Percentiles rank a stretch among this genome's conserved stretches.
Evolutionary conservation across 2,329 filamentous ascomycete genomes (phyloP).

Genomic region (Setomelanomma holmii): DNA sequence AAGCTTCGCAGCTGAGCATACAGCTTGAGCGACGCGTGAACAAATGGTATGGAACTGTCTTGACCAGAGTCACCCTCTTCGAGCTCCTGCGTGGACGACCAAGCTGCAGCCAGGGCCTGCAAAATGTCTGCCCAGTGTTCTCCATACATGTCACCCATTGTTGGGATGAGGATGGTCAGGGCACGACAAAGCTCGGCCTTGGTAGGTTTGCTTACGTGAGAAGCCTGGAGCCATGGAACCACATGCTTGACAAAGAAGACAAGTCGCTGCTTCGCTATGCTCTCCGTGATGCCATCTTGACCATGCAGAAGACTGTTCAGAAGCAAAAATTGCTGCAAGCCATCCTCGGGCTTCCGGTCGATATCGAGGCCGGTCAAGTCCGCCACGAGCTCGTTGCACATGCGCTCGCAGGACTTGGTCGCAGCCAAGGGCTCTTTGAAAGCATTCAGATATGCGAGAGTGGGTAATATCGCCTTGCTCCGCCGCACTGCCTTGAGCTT

Average conservation of each 20-base stretch:
- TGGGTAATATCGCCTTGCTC: conserved; percentile 53
- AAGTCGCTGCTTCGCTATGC: conserved; percentile 68
- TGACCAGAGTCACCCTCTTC: conserved; percentile 32
- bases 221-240: conserved; percentile 70
- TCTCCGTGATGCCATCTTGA: conserved; percentile 56
- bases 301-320: conserved; percentile 62
- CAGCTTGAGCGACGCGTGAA: conserved; percentile 77
- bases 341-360: conserved; percentile 51
- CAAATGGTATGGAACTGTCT: conserved; percentile 58
- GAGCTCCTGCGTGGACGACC: conserved; percentile 38
- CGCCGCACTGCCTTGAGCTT: conserved; percentile 40
- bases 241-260: conserved; percentile 85
- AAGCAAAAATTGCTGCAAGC: conserved; percentile 58
- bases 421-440: conserved; percentile 58
- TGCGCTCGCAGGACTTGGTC: conserved; percentile 56
- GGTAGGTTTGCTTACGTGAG: conserved; percentile 57
- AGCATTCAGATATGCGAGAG: conserved; percentile 57
- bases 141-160: conserved; percentile 83
- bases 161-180: conserved; percentile 68
- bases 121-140: conserved; percentile 75
- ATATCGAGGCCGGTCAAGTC: conserved; percentile 64
- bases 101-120: conserved; percentile 44
- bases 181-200: conserved; percentile 64
- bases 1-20: conserved; percentile 68
- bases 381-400: conserved; percentile 68